Percentiles rank a stretch among this genome's conserved stretches.
phyloP scores from a whole-genome alignment of 768 basidiomycete genomes.

The Clathrus columnatus region DNA sequence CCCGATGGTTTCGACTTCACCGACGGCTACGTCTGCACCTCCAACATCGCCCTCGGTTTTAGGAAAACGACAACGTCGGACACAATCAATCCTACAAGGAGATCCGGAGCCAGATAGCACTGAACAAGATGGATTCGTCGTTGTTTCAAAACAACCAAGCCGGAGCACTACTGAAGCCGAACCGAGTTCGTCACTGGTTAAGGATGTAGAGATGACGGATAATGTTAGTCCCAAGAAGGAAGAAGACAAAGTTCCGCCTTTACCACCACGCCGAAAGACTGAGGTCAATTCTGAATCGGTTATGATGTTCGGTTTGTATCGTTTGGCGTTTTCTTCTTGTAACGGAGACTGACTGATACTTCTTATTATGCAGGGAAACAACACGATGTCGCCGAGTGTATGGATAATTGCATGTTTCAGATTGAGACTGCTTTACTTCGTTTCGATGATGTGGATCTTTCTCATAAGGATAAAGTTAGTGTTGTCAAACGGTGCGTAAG shows the following conservation, averaged over 20 bases:
- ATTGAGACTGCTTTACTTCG: conserved; percentile 87
- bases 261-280: conserved; percentile 41
- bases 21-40: conserved; percentile 13
- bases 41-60: conserved; percentile 45
- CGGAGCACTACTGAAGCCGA: neutral
- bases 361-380: conserved; percentile 60
- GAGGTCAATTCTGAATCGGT: conserved; percentile 54
- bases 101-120: conserved; percentile 38
- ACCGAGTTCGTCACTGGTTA: neutral
- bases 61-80: conserved; percentile 51
- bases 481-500: conserved; percentile 67
- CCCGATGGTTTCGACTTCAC: conserved; percentile 13
- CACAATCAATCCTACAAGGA: conserved; percentile 26
- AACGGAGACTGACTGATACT: conserved; percentile 4
- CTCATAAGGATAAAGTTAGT: conserved; percentile 54
- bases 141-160: conserved; percentile 24
- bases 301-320: conserved; percentile 80
- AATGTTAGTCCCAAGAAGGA: conserved; percentile 14
- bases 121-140: conserved; percentile 37
- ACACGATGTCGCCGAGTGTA: conserved; percentile 97
- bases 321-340: conserved; percentile 8
- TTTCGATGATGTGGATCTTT: conserved; percentile 44
- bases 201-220: conserved; percentile 26
- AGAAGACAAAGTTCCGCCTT: conserved; percentile 40
- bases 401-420: conserved; percentile 99